Percentiles rank a stretch among this genome's conserved stretches.
Conservation (phyloP, 2,329 filamentous ascomycete genomes). For the Fusarium sp. region DNA sequence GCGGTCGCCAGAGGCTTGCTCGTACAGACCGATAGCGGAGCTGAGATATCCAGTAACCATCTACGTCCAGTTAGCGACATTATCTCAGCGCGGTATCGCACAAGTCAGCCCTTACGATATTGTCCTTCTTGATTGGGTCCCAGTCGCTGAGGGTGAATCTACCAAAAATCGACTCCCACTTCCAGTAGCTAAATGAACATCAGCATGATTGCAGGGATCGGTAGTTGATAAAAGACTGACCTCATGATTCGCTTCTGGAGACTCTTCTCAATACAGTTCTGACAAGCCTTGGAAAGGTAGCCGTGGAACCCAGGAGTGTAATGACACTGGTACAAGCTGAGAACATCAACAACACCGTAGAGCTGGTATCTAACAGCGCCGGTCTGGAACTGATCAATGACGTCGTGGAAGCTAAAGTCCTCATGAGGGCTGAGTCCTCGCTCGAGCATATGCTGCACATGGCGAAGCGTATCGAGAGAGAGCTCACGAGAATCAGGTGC, state of each 20-base stretch:
- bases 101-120: rapidly evolving
- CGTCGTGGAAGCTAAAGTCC: not conserved
- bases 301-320: not conserved
- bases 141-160: not conserved
- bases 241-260: not conserved
- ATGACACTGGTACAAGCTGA: not conserved
- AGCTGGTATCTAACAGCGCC: not conserved
- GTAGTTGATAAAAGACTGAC: rapidly evolving
- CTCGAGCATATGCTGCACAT: not conserved
- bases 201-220: rapidly evolving
- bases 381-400: not conserved
- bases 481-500: not conserved
- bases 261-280: not conserved
- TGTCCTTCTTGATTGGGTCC: not conserved
- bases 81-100: rapidly evolving
- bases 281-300: not conserved
- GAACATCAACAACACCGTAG: not conserved
- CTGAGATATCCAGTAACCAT: not conserved
- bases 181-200: not conserved
- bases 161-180: not conserved
- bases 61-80: not conserved
- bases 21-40: not conserved
- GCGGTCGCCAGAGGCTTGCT: not conserved
- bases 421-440: not conserved
- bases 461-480: not conserved